A percentile compares a stretch with the other conserved stretches of the same genome.
Evolutionary conservation across 2,329 filamentous ascomycete genomes (phyloP).

Genomic region (Neurospora crassa): DNA sequence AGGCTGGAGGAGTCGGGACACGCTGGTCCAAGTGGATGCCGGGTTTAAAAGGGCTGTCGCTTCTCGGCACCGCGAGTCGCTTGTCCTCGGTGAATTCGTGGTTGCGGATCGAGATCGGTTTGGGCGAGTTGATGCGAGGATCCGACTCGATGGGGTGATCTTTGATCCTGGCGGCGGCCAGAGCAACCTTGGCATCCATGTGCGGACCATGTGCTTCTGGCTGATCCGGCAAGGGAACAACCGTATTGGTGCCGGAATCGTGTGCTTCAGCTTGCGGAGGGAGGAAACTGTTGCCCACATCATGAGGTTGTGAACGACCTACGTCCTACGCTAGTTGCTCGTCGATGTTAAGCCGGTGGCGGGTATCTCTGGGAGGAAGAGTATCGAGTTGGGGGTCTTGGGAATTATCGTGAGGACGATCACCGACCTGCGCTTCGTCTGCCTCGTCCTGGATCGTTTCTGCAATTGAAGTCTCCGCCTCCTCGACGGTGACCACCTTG

Average conservation of each 20-base stretch:
- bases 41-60: slow-evolving; percentile 1
- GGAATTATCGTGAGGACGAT: background rate
- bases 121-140: slow-evolving; percentile 6
- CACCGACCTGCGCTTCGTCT: background rate
- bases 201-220: background rate
- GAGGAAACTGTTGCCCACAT: background rate
- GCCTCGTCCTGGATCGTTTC: background rate
- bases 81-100: slow-evolving; percentile 10
- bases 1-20: slow-evolving; percentile 7
- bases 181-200: background rate
- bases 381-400: too few relatives aligned
- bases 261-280: background rate
- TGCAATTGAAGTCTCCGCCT: background rate
- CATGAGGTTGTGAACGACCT: background rate
- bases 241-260: background rate
- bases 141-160: slow-evolving; percentile 5
- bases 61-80: slow-evolving; percentile 3
- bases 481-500: background rate
- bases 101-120: background rate
- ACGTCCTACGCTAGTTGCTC: background rate
- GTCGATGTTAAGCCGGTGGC: background rate
- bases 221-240: background rate
- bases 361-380: too few relatives aligned
- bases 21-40: slow-evolving; percentile 8
- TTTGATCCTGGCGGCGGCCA: background rate